Evolutionary conservation across 2,329 filamentous ascomycete genomes (phyloP), one percentile per base, ranked within the genome.

Genomic region (Arthrobotrys conoides): DNA sequence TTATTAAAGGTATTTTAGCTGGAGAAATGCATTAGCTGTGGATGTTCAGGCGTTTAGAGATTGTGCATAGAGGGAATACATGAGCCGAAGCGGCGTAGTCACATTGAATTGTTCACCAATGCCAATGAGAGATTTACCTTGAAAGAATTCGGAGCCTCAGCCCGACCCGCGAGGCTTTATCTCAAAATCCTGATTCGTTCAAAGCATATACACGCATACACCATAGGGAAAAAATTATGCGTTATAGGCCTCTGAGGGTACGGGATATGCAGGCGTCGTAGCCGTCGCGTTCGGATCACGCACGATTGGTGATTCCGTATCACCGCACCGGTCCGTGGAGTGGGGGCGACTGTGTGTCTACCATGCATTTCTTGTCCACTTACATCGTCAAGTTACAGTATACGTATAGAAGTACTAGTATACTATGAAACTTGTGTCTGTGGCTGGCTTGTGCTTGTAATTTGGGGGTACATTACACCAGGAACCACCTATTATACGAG

Each of bases 1-100:
- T 76, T 76, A 76, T 66, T 76, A 76, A 57, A 76, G 49, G 49
- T 66, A 70, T 61, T 61, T 51, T 69, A 65, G 57, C 48, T 66
- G 72, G 72, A 68, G 57, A 76, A 76, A 71, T 66, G 72, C 66
- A 76, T 66, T 51, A 36, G 55, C 24, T 76, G 48, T 61, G 63
- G 66, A 44, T 66, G 38, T 51, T 61, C 66, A 41, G 71, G 71
- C 65, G 57, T 72, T 53, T 55, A 51, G 48, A 68, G 20, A 44
- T 41, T 41, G 30, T 51, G 48, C 59, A 63, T 65, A 61, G 22
- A 61, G 27, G 57, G 66, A 59, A 64, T 55, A 41, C 36, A 71
- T 5, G 68, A 6, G 33, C 41, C 36, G n/a, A 46, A 53, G 5
- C 5, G 57, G 57, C 57, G 33, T 61, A 44, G 57, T 61, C 20